Base-by-base conservation (phyloP, 805 yeast species). In the Saturnispora saitoi region DNA sequence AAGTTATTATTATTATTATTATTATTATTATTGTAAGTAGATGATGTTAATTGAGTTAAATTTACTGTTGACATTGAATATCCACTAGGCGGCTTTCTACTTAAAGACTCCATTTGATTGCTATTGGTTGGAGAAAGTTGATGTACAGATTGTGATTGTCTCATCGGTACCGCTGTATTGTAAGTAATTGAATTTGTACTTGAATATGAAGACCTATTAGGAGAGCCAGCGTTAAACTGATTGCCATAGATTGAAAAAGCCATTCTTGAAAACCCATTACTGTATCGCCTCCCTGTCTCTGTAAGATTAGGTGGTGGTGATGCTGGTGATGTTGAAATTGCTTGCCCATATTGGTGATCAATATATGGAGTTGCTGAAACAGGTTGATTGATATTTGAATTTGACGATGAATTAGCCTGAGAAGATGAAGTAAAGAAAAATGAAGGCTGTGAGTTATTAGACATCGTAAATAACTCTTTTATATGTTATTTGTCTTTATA, bases 191-290 rank as follows among this genome's bases (percentile, higher is more conserved):
- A 30, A 15, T 40, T 46, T 32, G 31, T 32, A 32, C 43, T 34
- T n/a, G 48, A 46, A 39, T 32, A 40, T 17, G 45, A 32, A 11
- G 45, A 47, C 34, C 42, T 47, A 20, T 36, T 34, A 4, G 49
- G 45, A n/a, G 49, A 47, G 11, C 44, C 44, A 3, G 42, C 20
- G 11, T 14, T 26, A n/a, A 34, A 41, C 28, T 45, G 56, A 39
- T 54, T 58, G 17, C 83, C 83, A 60, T 79, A 79, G 32, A 78
- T 76, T 55, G 77, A 75, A 66, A 76, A 78, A 0, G 84, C 83
- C 61, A 79, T 72, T 42, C 80, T 68, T 4, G 83, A 77, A 50
- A 77, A 62, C 32, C 54, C 57, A 2, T 67, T 67, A 48, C 67
- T 61, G 3, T 62, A 57, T 24, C 63, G 53, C 38, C 68, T 52